Evolutionary conservation across 768 basidiomycete genomes (phyloP).

Genomic region (Rhodotorula kratochvilovae): DNA sequence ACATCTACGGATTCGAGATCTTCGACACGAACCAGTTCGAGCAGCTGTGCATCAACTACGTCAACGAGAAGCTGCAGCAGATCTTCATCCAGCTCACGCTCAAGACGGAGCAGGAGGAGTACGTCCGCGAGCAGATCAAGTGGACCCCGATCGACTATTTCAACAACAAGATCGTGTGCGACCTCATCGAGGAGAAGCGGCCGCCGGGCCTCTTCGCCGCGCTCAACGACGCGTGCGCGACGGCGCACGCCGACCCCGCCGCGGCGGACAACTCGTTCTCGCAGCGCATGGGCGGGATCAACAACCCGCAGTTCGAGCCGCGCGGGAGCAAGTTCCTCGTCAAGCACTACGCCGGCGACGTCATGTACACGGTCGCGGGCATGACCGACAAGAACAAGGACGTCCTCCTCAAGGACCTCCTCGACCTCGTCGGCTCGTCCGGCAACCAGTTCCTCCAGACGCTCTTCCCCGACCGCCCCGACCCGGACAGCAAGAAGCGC

Average conservation of each 20-base stretch:
- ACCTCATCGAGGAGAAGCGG: constrained; percentile 90
- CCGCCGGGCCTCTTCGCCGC: constrained; percentile 98
- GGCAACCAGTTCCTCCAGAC: constrained; percentile 78
- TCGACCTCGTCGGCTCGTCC: constrained; percentile 78
- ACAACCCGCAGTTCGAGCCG: constrained; percentile 89
- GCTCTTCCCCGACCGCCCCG: constrained; percentile 88
- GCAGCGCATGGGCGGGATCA: constrained; percentile 66
- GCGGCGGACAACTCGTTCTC: constrained; percentile 97
- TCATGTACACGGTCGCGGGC: constrained; percentile 92
- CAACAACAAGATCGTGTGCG: constrained; percentile 91
- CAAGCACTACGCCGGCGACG: constrained; percentile 95
- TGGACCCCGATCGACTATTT: constrained; percentile 99
- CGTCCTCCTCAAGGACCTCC: constrained; percentile 83
- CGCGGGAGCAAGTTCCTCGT: constrained; percentile 92
- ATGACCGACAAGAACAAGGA: constrained; percentile 99
- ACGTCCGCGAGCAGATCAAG: constrained; percentile 95
- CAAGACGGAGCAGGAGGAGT: constrained; percentile 99
- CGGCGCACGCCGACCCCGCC: constrained; percentile 91
- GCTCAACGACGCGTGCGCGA: constrained; percentile 97
- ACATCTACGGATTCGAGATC: constrained; percentile 99
- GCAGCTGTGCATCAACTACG: constrained; percentile 99
- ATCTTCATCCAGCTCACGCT: constrained; percentile 98
- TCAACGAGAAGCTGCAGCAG: constrained; percentile 97
- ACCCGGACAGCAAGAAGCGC: constrained; percentile 94
- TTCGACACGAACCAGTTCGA: constrained; percentile 96